Evolutionary conservation across 441 rosid species (phyloP).

Genomic region (Manihot esculenta): DNA sequence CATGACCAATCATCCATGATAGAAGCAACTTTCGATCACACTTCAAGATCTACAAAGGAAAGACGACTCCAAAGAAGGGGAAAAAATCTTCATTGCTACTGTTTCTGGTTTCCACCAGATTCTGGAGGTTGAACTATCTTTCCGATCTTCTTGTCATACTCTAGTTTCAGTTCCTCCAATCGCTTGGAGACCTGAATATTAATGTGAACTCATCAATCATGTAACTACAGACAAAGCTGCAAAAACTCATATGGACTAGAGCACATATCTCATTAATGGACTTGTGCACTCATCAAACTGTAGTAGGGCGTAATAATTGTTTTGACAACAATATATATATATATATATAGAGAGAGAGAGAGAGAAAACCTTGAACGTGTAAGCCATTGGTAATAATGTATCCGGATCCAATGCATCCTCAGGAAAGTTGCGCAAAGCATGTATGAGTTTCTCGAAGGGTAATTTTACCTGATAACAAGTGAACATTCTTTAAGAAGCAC

Average conservation of each 20-base stretch:
- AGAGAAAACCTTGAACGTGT: slow-evolving; percentile 67
- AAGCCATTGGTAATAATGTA: slow-evolving; percentile 76
- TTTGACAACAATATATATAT: no score
- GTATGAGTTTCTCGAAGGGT: slow-evolving; percentile 89
- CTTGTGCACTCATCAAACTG: no score
- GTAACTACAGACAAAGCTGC: no score
- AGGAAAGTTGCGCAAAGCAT: slow-evolving; percentile 81
- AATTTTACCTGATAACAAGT: slow-evolving; percentile 49
- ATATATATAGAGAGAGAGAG: background rate
- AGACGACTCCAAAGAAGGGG: background rate
- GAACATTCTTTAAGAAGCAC: slow-evolving; percentile 11
- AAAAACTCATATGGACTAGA: background rate
- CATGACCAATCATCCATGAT: background rate
- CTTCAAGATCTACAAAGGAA: no score
- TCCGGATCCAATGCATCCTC: slow-evolving; percentile 95
- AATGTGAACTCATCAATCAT: no score
- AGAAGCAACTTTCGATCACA: background rate
- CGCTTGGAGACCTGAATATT: slow-evolving; percentile 63
- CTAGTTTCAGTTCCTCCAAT: slow-evolving; percentile 62
- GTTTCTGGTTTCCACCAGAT: slow-evolving; percentile 26
- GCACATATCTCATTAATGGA: no score
- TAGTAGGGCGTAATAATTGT: no score
- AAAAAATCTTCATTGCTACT: slow-evolving; percentile 15
- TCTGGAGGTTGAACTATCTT: slow-evolving; percentile 37
- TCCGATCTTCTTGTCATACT: slow-evolving; percentile 47